Conservation (phyloP, 75 land plant species). For the Picea glauca region DNA sequence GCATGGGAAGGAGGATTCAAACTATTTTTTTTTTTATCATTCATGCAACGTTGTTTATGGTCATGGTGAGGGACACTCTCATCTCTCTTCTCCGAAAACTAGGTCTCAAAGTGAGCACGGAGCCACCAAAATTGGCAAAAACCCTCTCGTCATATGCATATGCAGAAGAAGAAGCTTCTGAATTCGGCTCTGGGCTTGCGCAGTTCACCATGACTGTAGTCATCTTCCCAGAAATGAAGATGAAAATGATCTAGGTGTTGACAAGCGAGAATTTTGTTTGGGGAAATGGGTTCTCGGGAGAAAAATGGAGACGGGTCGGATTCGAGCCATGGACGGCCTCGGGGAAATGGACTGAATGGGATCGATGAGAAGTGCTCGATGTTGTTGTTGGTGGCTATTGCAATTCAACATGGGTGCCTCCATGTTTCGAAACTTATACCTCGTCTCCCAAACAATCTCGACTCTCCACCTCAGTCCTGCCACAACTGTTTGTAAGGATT, state of each 20-base stretch:
- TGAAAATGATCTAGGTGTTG: background rate
- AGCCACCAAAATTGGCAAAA: too few species aligned
- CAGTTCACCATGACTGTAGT: background rate
- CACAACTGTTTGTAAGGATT: too few species aligned
- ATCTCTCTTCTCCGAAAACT: too few species aligned
- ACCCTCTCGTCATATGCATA: too few species aligned
- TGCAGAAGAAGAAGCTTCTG: too few species aligned
- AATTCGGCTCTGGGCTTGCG: too few species aligned
- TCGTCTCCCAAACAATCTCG: background rate
- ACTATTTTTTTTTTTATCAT: too few species aligned
- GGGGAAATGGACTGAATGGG: background rate
- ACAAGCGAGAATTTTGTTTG: background rate
- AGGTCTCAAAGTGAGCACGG: too few species aligned
- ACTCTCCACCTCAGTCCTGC: too few species aligned
- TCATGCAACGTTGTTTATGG: too few species aligned
- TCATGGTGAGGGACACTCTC: too few species aligned
- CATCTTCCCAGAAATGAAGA: background rate
- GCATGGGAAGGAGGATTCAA: too few species aligned
- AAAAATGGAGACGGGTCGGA: background rate
- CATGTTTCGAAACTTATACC: constrained; percentile 3
- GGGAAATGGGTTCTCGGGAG: background rate
- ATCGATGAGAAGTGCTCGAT: background rate
- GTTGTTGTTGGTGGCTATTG: background rate
- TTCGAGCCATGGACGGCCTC: background rate
- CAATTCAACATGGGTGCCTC: background rate